Evolutionary conservation across 1,284 basidiomycete species (phyloP).

Genomic region (Cryptococcus sp.): DNA sequence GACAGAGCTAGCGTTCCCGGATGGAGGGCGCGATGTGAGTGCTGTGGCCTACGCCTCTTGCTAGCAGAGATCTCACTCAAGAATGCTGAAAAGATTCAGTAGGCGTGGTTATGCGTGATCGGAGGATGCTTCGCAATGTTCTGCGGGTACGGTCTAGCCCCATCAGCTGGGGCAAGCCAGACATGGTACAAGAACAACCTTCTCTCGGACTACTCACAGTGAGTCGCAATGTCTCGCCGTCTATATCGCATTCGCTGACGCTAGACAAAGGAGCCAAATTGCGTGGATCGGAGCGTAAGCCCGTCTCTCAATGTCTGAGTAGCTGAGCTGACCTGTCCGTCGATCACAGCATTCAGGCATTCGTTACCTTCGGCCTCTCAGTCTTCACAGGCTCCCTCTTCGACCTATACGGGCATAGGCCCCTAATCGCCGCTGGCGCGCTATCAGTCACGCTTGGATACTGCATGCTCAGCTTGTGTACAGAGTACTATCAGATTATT

Average conservation of each 20-base stretch:
- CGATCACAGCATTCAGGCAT: slow-evolving; percentile 24
- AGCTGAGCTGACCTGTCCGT: background rate
- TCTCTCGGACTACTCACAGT: slow-evolving; percentile 26
- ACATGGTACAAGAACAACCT: slow-evolving; percentile 33
- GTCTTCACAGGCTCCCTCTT: slow-evolving; percentile 39
- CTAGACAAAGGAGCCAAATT: slow-evolving; percentile 22
- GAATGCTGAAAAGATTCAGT: slow-evolving; percentile 17
- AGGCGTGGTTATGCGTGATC: slow-evolving; percentile 28
- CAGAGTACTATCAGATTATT: slow-evolving; percentile 35
- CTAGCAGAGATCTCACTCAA: no score
- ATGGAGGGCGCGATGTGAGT: slow-evolving; percentile 11
- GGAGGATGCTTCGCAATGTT: slow-evolving; percentile 39
- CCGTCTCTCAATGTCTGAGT: no score
- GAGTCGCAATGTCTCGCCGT: slow-evolving; percentile 4
- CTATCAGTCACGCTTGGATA: slow-evolving; percentile 25
- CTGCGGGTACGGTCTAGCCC: slow-evolving; percentile 40
- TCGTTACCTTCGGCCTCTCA: slow-evolving; percentile 32
- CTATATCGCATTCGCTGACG: slow-evolving; percentile 4
- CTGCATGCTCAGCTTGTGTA: slow-evolving; percentile 27
- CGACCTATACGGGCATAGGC: slow-evolving; percentile 36
- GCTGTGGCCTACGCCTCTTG: no score
- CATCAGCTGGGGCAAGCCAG: slow-evolving; percentile 38
- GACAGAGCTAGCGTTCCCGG: slow-evolving; percentile 8
- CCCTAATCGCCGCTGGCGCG: slow-evolving; percentile 27
- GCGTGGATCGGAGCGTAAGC: slow-evolving; percentile 38